These are phyloP conservation scores for Quercus glauca DNA, from an alignment of 306 rosid genomes.

Conservation along the genomic window DNA sequence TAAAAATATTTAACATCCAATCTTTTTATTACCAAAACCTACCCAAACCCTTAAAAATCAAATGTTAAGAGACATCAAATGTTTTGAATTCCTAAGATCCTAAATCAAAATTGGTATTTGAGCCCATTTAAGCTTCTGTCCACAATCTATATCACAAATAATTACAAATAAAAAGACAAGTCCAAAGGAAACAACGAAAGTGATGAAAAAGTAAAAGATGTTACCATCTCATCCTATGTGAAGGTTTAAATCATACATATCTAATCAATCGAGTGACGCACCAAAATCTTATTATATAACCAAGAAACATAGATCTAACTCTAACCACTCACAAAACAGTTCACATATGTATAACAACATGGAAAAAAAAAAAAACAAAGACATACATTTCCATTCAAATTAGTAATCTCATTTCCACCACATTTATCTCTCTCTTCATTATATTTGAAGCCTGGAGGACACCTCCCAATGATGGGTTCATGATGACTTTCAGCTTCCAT, in stretches of 20 bases:
- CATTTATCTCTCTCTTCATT: conserved; percentile 36
- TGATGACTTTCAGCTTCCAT: conserved; percentile 38
- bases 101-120: too few relatives aligned
- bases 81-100: too few relatives aligned
- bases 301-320: background rate
- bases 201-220: background rate
- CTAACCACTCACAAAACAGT: background rate
- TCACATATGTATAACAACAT: background rate
- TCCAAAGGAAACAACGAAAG: background rate
- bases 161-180: background rate
- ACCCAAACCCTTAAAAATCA: too few relatives aligned
- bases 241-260: background rate
- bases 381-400: conserved; percentile 71
- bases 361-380: conserved; percentile 9
- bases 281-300: background rate
- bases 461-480: conserved; percentile 35
- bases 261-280: background rate
- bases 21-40: too few relatives aligned
- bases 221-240: background rate
- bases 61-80: too few relatives aligned
- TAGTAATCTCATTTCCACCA: conserved; percentile 38
- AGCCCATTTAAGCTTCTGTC: too few relatives aligned
- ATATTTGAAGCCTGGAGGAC: conserved; percentile 34
- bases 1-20: too few relatives aligned
- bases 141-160: background rate